Evolutionary conservation across 805 yeast genomes (phyloP).

Genomic region (Priceomyces fermenticarens): DNA sequence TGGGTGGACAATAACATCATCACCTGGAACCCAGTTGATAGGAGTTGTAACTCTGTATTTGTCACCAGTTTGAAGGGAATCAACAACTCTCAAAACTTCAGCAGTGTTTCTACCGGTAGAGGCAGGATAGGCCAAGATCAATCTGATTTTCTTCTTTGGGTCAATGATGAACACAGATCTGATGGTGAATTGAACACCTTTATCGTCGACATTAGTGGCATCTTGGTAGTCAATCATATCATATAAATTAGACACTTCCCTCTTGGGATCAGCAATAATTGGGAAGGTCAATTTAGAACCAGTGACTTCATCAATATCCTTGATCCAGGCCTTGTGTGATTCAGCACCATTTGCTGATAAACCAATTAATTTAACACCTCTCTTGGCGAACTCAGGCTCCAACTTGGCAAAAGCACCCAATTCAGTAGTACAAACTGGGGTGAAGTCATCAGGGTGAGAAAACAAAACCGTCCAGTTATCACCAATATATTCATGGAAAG

Average conservation of each 20-base stretch:
- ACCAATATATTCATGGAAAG: constrained; percentile 85
- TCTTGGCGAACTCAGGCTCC: constrained; percentile 82
- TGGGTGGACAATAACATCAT: constrained; percentile 92
- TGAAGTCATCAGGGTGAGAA: constrained; percentile 95
- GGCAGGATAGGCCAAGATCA: constrained; percentile 87
- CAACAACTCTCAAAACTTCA: constrained; percentile 88
- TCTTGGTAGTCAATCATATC: constrained; percentile 75
- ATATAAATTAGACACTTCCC: constrained; percentile 70
- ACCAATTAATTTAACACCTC: constrained; percentile 87
- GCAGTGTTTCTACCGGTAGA: constrained; percentile 92
- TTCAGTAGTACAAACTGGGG: constrained; percentile 96
- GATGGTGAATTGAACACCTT: constrained; percentile 80
- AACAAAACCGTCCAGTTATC: constrained; percentile 85
- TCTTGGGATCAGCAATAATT: constrained; percentile 81
- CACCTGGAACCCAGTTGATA: constrained; percentile 85
- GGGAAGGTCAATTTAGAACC: constrained; percentile 82
- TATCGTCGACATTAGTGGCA: constrained; percentile 62
- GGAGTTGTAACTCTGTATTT: constrained; percentile 84
- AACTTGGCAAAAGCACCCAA: constrained; percentile 89
- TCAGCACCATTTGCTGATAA: constrained; percentile 82
- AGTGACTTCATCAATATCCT: constrained; percentile 84
- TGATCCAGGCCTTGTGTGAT: constrained; percentile 81
- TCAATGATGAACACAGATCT: constrained; percentile 91
- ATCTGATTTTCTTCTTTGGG: constrained; percentile 84
- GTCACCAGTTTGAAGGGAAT: constrained; percentile 84